Conservation (phyloP, 345 rosid species). For the Salix viminalis region DNA sequence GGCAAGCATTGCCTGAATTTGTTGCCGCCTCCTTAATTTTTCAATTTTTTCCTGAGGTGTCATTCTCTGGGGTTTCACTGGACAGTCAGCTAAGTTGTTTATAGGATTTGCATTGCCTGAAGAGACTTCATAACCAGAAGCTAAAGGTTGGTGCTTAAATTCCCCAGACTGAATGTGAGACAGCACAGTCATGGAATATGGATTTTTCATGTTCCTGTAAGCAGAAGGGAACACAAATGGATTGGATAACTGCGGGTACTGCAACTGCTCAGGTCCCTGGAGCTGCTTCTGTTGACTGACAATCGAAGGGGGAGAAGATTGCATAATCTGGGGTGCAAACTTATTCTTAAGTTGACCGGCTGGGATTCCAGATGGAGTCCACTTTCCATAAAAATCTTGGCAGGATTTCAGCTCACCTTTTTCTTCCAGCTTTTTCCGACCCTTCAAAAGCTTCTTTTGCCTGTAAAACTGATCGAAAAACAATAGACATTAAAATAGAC, state of each 20-base stretch:
- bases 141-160: constrained; percentile 39
- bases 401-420: constrained; percentile 33
- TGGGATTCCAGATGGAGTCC: constrained; percentile 40
- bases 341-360: constrained; percentile 39
- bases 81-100: constrained; percentile 38
- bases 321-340: constrained; percentile 26
- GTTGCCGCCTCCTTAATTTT: constrained; percentile 85
- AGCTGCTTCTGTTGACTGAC: constrained; percentile 43
- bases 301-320: constrained; percentile 39
- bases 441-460: constrained; percentile 46
- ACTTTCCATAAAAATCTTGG: constrained; percentile 38
- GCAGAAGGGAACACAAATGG: constrained; percentile 44
- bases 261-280: constrained; percentile 45
- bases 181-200: constrained; percentile 51
- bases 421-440: constrained; percentile 38
- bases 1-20: constrained; percentile 96
- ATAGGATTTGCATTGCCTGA: constrained; percentile 35
- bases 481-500: not conserved
- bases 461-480: constrained; percentile 40
- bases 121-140: constrained; percentile 47
- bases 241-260: constrained; percentile 43
- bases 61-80: constrained; percentile 58
- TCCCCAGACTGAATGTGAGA: constrained; percentile 47
- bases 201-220: constrained; percentile 48
- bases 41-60: constrained; percentile 93